phyloP scores from a whole-genome alignment of 306 rosid species.

The Rosa rugosa region DNA sequence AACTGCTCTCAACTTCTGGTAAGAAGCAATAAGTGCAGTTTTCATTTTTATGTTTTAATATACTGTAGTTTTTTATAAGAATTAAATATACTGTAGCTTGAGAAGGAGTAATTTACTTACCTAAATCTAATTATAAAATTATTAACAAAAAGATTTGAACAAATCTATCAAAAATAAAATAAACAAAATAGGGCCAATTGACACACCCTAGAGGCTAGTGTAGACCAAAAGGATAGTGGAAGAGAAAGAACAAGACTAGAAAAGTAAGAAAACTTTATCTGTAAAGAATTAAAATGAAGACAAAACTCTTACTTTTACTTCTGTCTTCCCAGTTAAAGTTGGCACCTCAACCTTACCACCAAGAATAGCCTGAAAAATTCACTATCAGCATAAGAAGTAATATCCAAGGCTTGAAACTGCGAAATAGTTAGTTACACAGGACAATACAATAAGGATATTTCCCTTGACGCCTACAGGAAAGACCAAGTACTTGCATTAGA shows the following conservation, averaged over 20 bases:
- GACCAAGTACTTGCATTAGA: background rate
- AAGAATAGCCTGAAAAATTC: slow-evolving; percentile 78
- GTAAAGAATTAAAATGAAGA: background rate
- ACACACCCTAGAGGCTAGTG: no score
- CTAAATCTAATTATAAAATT: no score
- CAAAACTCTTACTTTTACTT: slow-evolving; percentile 59
- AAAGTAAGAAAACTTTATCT: background rate
- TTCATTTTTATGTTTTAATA: no score
- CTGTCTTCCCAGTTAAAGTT: slow-evolving; percentile 70
- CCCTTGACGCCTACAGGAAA: background rate
- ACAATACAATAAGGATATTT: background rate
- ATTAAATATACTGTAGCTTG: no score
- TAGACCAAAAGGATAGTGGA: background rate
- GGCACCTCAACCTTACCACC: slow-evolving; percentile 94
- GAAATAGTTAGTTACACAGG: background rate
- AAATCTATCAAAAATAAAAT: no score
- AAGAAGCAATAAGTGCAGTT: no score
- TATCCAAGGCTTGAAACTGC: background rate
- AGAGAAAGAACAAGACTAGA: background rate
- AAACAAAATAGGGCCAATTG: no score
- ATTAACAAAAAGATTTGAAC: no score
- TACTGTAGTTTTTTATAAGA: no score
- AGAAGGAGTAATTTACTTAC: no score
- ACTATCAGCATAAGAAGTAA: slow-evolving; percentile 14
- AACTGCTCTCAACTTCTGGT: no score